A percentile compares a stretch with the other conserved stretches of the same genome.
Conservation (phyloP, 176 grass and related monocot genomes). For the Paspalum notatum region DNA sequence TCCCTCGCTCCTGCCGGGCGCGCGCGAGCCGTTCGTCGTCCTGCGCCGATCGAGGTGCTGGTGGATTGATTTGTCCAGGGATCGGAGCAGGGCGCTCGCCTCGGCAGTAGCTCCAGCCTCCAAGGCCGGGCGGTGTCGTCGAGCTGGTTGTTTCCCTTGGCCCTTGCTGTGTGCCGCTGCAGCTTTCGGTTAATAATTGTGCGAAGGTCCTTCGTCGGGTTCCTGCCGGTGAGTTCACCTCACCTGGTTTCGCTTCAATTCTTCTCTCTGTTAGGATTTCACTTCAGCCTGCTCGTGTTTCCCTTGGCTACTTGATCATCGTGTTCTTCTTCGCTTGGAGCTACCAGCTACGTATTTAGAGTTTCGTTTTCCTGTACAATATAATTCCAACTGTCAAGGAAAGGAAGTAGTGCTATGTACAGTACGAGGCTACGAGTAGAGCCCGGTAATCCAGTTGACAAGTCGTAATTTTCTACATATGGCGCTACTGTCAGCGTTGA, state of each 20-base stretch:
- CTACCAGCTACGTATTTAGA: neutral
- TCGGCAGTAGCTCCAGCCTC: too few species aligned
- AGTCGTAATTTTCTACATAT: constrained; percentile 13
- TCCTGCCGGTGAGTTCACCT: neutral
- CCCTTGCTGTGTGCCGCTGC: too few species aligned
- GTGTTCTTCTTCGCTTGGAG: neutral
- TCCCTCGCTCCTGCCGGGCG: neutral
- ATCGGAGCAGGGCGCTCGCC: too few species aligned
- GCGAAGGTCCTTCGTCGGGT: too few species aligned
- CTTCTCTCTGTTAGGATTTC: neutral
- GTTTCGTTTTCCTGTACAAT: neutral
- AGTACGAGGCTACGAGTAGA: neutral
- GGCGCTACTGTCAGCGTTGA: constrained; percentile 1
- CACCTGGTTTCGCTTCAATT: neutral
- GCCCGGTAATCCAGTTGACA: constrained; percentile 23
- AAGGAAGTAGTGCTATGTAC: neutral
- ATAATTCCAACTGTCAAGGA: neutral
- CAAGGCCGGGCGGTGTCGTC: too few species aligned
- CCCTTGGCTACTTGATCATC: neutral
- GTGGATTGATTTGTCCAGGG: too few species aligned
- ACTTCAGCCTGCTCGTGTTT: neutral
- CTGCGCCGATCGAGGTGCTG: neutral
- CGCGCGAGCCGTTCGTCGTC: too few species aligned
- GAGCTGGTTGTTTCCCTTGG: too few species aligned
- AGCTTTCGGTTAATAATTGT: too few species aligned